Evolutionary conservation across 1,284 basidiomycete species (phyloP), one percentile per base, ranked within the genome.

Genomic region (Cystobasidiaceae sp.): DNA sequence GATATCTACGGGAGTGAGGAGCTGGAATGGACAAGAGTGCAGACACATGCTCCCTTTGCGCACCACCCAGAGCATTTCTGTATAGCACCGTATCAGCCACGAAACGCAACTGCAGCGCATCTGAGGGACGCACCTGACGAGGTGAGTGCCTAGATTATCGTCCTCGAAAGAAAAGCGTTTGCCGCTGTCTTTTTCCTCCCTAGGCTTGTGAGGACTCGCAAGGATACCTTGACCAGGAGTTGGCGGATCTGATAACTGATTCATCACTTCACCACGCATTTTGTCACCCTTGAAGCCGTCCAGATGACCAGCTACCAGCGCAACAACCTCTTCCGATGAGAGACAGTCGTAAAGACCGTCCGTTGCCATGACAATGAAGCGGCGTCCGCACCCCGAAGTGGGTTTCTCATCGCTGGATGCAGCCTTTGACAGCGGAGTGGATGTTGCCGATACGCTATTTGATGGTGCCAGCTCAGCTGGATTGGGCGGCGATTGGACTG

Each of bases 41-140:
- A 23, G 85, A 83, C 61, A 96, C 81, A 58, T 80, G 78, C 45
- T 78, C 79, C 67, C 83, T 81, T 74, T 96, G 85, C 0, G 85
- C 91, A 19, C 93, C 93, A 28, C 90, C 93, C 66, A 97, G 85
- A 13, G 92, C 90, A 74, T 98, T 98, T 69, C 94, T 82, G 82
- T 68, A 96, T 92, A 15, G 90, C 86, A 60, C 89, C 85, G 62
- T 90, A 80, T 74, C 94, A 92, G 39, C 85, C 84, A 75, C 96
- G 91, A 30, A 15, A 25, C 3, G 33, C 13, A 25, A 23, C 21
- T 15, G 21, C 11, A 39, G 32, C 19, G 30, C 4, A 9, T 15
- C 17, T 27, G 30, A 28, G 7, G n/a, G 9, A 44, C 56, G 39
- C 6, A 59, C 56, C 56, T 45, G 68, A 97, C 92, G 37, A 98